A percentile compares a stretch with the other conserved stretches of the same genome.
phyloP scores from a whole-genome alignment of 257 asterid genomes.

The Nyctanthes arbortristis region DNA sequence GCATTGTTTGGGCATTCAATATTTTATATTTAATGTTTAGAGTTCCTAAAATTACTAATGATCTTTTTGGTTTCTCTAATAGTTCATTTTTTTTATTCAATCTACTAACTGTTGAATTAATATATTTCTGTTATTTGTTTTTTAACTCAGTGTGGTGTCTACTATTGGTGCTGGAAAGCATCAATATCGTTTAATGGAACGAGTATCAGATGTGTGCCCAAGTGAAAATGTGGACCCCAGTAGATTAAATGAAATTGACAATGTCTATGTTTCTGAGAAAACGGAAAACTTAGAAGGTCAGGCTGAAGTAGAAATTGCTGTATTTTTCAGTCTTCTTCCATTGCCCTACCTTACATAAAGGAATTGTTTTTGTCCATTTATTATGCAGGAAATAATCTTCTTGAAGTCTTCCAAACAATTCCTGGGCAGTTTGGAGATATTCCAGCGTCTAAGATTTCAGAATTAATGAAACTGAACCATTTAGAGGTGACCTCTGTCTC shows the following conservation, averaged over 20 bases:
- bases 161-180: conserved; percentile 24
- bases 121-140: conserved; percentile 16
- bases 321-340: conserved; percentile 11
- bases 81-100: conserved; percentile 6
- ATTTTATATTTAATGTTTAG: neutral
- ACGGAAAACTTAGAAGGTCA: conserved; percentile 52
- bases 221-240: conserved; percentile 46
- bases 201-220: conserved; percentile 38
- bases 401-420: conserved; percentile 48
- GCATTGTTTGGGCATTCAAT: neutral
- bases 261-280: conserved; percentile 55
- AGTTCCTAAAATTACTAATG: neutral
- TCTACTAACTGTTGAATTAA: conserved; percentile 18
- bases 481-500: conserved; percentile 60
- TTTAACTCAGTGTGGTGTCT: conserved; percentile 27
- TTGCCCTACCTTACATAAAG: conserved; percentile 8
- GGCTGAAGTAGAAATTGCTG: conserved; percentile 41
- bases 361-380: conserved; percentile 29
- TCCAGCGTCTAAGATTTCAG: conserved; percentile 65
- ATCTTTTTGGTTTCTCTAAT: neutral
- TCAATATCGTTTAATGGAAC: conserved; percentile 53
- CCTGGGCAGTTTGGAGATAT: conserved; percentile 51
- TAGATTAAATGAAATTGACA: conserved; percentile 43
- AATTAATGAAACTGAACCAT: conserved; percentile 66
- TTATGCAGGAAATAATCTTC: conserved; percentile 41